These are phyloP conservation scores for Pleurotus giganteus DNA, from an alignment of 768 basidiomycete genomes.

Conservation along the genomic window DNA sequence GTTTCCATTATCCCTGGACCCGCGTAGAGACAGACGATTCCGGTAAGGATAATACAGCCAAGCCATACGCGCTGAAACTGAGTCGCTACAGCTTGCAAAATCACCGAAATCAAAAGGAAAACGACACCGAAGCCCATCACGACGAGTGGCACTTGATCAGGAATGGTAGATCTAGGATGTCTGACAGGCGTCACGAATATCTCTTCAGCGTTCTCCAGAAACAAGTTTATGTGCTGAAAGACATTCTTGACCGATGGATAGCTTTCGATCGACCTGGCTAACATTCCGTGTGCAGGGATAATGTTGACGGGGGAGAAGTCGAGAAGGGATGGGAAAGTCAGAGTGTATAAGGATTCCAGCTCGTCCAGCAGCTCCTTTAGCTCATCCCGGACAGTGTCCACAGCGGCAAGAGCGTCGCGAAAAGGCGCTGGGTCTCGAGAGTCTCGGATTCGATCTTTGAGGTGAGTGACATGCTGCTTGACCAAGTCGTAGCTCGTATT, in stretches of 20 bases:
- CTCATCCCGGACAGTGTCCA: neutral
- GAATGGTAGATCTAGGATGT: neutral
- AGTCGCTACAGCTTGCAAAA: neutral
- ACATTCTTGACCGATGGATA: neutral
- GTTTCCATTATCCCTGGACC: neutral
- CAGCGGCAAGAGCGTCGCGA: neutral
- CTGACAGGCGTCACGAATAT: neutral
- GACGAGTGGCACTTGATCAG: neutral
- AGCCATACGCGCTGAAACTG: slow-evolving; percentile 3
- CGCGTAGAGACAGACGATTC: neutral
- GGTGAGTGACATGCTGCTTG: neutral
- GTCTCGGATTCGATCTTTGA: neutral
- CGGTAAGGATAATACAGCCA: neutral
- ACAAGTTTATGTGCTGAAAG: neutral
- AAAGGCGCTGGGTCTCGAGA: neutral
- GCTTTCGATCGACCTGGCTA: neutral
- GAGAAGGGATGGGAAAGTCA: neutral
- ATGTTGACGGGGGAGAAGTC: neutral
- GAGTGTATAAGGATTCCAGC: neutral
- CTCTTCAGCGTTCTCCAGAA: neutral
- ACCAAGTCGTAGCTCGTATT: neutral
- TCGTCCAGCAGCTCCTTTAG: neutral
- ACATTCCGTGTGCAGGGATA: neutral
- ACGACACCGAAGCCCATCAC: neutral
- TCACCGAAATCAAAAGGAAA: slow-evolving; percentile 1